A percentile compares a stretch with the other conserved stretches of the same genome.
Conservation (phyloP, 2,329 filamentous ascomycete genomes). For the Pezicula carpinea region DNA sequence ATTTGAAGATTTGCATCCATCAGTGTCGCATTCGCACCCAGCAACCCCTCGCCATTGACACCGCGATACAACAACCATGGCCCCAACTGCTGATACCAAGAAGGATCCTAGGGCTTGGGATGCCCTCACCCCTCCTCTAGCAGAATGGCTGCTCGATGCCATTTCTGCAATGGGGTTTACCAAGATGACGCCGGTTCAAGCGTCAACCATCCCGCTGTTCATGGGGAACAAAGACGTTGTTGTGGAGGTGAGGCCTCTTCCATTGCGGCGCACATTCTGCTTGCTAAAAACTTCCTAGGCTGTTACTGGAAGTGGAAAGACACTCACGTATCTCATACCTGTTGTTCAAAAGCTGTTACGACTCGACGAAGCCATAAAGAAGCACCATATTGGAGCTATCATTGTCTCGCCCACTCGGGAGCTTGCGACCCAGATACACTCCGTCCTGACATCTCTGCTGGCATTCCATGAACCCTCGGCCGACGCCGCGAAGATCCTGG, state of each 20-base stretch:
- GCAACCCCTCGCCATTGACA: background rate
- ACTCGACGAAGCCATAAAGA: conserved; percentile 77
- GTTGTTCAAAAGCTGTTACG: conserved; percentile 77
- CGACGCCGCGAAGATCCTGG: conserved; percentile 51
- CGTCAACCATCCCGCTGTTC: conserved; percentile 83
- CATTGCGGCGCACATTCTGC: background rate
- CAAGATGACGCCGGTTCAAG: conserved; percentile 92
- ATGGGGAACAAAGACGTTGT: conserved; percentile 89
- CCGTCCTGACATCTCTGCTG: conserved; percentile 71
- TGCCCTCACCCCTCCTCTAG: conserved; percentile 63
- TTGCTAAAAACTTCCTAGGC: conserved; percentile 44
- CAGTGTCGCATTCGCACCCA: background rate
- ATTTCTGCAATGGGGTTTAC: conserved; percentile 79
- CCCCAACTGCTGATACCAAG: conserved; percentile 28
- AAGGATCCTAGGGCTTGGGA: conserved; percentile 58
- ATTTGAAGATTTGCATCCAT: background rate
- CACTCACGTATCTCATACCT: conserved; percentile 78
- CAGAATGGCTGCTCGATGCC: conserved; percentile 82
- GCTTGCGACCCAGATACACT: conserved; percentile 83
- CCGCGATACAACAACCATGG: conserved; percentile 13
- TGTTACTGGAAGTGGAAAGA: conserved; percentile 89
- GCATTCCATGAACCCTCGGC: conserved; percentile 80
- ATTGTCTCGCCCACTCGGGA: conserved; percentile 92
- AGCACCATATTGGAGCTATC: conserved; percentile 84
- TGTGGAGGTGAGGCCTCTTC: conserved; percentile 56